phyloP scores from a whole-genome alignment of 305 asterid genomes.

The Solanum hybrid region DNA sequence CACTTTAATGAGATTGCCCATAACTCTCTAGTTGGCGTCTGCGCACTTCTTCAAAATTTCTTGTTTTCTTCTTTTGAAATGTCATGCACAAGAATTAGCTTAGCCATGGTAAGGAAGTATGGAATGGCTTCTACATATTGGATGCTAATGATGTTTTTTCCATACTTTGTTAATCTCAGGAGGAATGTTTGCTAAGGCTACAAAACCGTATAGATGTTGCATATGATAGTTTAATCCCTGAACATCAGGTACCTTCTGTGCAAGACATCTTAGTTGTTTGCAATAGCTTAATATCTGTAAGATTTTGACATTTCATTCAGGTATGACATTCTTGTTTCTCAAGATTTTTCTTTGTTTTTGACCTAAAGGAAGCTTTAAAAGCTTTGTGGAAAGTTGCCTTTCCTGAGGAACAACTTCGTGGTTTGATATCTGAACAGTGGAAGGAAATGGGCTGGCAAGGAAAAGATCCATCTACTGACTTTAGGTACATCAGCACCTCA shows the following conservation, averaged over 20 bases:
- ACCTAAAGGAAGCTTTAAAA: slow-evolving; percentile 66
- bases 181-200: slow-evolving; percentile 76
- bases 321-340: slow-evolving; percentile 8
- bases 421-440: slow-evolving; percentile 97
- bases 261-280: background rate
- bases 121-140: slow-evolving; percentile 2
- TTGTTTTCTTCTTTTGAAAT: background rate
- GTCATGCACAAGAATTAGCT: background rate
- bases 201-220: slow-evolving; percentile 78
- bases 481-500: slow-evolving; percentile 44
- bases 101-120: background rate
- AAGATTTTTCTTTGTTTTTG: slow-evolving; percentile 3
- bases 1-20: background rate
- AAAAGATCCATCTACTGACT: slow-evolving; percentile 99
- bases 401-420: slow-evolving; percentile 68
- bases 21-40: background rate
- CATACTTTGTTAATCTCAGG: slow-evolving; percentile 40
- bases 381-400: slow-evolving; percentile 89
- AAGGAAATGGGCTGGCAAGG: slow-evolving; percentile 99
- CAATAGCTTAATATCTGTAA: background rate
- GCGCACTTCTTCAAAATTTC: background rate
- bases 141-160: slow-evolving; percentile 17
- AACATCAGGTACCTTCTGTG: slow-evolving; percentile 72
- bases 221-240: slow-evolving; percentile 68
- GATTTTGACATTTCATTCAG: background rate